Conservation (phyloP, 2,329 filamentous ascomycete genomes). For the Ophiognomonia clavigignenti-juglandacearum region DNA sequence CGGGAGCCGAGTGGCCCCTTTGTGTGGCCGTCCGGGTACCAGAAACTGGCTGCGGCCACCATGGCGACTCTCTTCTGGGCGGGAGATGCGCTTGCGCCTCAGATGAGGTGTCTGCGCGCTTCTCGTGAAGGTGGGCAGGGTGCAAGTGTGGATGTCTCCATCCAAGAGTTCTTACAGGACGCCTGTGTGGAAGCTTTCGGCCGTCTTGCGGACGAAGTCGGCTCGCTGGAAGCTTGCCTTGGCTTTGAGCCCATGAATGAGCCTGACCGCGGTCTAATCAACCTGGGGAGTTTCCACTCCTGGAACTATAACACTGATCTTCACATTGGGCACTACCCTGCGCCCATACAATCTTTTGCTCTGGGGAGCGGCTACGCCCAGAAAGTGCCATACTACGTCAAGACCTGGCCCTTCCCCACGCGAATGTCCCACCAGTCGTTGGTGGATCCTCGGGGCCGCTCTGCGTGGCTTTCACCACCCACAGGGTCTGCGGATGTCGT, state of each 20-base stretch:
- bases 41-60: constrained; percentile 31
- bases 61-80: constrained; percentile 26
- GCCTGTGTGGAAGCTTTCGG: constrained; percentile 31
- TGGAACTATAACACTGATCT: constrained; percentile 39
- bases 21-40: constrained; percentile 32
- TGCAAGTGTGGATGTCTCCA: constrained; percentile 18
- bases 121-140: background rate
- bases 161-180: constrained; percentile 26
- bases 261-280: constrained; percentile 35
- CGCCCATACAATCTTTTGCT: constrained; percentile 32
- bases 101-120: constrained; percentile 16
- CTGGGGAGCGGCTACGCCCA: constrained; percentile 35
- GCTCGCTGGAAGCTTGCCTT: constrained; percentile 29
- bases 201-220: constrained; percentile 27
- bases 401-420: constrained; percentile 37
- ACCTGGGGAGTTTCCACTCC: constrained; percentile 31
- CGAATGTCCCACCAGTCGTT: constrained; percentile 29
- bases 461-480: constrained; percentile 27
- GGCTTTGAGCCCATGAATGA: constrained; percentile 39
- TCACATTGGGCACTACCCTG: constrained; percentile 36
- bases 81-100: constrained; percentile 22
- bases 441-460: constrained; percentile 32
- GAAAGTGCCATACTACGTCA: constrained; percentile 32
- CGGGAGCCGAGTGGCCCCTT: constrained; percentile 31
- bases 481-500: constrained; percentile 14